phyloP scores from a whole-genome alignment of 768 basidiomycete species.

The Gloeopeniophorella convolvens region DNA sequence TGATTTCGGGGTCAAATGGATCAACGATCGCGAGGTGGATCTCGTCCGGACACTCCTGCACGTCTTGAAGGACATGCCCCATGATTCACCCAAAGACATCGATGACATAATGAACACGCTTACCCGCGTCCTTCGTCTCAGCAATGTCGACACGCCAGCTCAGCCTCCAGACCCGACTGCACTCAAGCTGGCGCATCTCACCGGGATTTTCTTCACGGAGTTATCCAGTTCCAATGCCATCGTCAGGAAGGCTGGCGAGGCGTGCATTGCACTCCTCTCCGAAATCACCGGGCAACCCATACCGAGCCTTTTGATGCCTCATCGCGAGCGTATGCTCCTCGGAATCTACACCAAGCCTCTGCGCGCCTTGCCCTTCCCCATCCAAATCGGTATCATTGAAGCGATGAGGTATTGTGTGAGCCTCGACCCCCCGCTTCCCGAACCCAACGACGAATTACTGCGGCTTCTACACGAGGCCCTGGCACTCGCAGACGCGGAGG shows the following conservation, averaged over 20 bases:
- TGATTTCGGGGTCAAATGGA: slow-evolving; percentile 69
- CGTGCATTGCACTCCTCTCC: slow-evolving; percentile 72
- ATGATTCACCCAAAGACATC: slow-evolving; percentile 78
- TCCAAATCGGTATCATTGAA: slow-evolving; percentile 98
- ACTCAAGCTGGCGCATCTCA: slow-evolving; percentile 56
- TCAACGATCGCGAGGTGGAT: slow-evolving; percentile 82
- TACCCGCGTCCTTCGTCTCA: slow-evolving; percentile 54
- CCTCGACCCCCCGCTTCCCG: slow-evolving; percentile 82
- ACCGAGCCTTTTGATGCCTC: slow-evolving; percentile 72
- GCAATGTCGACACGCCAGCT: slow-evolving; percentile 43
- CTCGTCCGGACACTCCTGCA: slow-evolving; percentile 85
- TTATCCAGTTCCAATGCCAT: slow-evolving; percentile 80
- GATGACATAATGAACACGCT: slow-evolving; percentile 76
- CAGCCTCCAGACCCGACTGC: slow-evolving; percentile 35
- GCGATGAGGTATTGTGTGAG: slow-evolving; percentile 91
- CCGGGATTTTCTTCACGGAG: slow-evolving; percentile 83
- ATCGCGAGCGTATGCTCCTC: slow-evolving; percentile 82
- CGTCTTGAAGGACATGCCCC: slow-evolving; percentile 90
- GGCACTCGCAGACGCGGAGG: slow-evolving; percentile 93
- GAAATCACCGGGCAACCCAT: slow-evolving; percentile 64
- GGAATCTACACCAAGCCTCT: slow-evolving; percentile 96
- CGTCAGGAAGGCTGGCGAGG: slow-evolving; percentile 79
- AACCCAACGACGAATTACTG: slow-evolving; percentile 87
- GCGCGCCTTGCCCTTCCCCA: slow-evolving; percentile 86
- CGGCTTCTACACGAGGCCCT: slow-evolving; percentile 90